A percentile compares a stretch with the other conserved stretches of the same genome.
These are phyloP conservation scores for Backusella luteola DNA, from an alignment of 192 early-diverging fungal genomes.

Conservation along the genomic window DNA sequence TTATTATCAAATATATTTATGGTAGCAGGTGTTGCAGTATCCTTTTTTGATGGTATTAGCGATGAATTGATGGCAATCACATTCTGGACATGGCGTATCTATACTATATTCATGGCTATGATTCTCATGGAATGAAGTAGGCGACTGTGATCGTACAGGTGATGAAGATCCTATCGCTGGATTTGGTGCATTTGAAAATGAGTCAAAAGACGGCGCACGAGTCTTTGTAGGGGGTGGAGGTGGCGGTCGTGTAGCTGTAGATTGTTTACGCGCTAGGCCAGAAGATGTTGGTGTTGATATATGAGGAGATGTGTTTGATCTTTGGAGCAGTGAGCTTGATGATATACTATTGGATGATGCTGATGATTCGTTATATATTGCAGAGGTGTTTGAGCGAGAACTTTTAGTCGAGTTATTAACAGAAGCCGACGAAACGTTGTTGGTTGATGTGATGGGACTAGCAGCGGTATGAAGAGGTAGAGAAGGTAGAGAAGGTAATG, in stretches of 20 bases:
- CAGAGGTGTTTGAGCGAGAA: background rate
- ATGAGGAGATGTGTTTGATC: background rate
- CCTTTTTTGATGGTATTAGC: slow-evolving; percentile 1
- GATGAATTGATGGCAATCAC: slow-evolving; percentile 7
- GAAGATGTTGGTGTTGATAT: background rate
- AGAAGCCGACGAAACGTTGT: background rate
- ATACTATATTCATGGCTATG: background rate
- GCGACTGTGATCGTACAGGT: background rate
- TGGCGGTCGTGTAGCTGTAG: background rate
- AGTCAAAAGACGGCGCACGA: background rate
- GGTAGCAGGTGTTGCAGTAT: slow-evolving; percentile 7
- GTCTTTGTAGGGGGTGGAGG: background rate
- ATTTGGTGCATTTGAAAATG: background rate
- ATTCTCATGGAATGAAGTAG: background rate
- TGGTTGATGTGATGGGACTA: background rate
- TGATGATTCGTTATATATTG: slow-evolving; percentile 8
- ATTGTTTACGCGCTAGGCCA: background rate
- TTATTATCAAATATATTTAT: slow-evolving; percentile 6
- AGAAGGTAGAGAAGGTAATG: background rate
- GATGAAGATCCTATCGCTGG: background rate
- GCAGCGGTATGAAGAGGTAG: background rate
- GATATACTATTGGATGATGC: slow-evolving; percentile 1
- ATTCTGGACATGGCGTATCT: slow-evolving; percentile 2
- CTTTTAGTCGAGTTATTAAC: background rate
- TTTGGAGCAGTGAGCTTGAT: background rate